Evolutionary conservation across 306 rosid genomes (phyloP).

Genomic region (Glycine soja): DNA sequence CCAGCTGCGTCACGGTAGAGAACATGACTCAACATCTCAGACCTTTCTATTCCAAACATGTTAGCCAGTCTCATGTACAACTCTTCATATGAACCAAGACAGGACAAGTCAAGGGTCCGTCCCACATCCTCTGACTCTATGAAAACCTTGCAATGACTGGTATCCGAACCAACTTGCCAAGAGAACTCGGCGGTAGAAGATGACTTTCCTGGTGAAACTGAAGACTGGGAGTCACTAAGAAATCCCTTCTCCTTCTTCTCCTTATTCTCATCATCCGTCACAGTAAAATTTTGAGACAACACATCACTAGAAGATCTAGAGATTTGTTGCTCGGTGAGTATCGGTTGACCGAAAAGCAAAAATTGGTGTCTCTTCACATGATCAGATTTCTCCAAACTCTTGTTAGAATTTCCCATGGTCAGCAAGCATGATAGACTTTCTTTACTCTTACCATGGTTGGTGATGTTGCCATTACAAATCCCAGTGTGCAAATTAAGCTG

Average conservation of each 20-base stretch:
- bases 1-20: slow-evolving; percentile 81
- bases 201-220: slow-evolving; percentile 64
- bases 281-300: slow-evolving; percentile 44
- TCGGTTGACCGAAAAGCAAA: slow-evolving; percentile 95
- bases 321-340: slow-evolving; percentile 91
- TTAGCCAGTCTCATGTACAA: slow-evolving; percentile 72
- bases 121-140: slow-evolving; percentile 96
- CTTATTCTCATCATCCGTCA: slow-evolving; percentile 42
- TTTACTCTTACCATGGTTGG: slow-evolving; percentile 54
- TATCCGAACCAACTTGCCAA: slow-evolving; percentile 69
- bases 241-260: slow-evolving; percentile 57
- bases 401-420: slow-evolving; percentile 71
- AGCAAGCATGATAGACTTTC: slow-evolving; percentile 73
- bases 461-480: slow-evolving; percentile 55
- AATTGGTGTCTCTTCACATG: slow-evolving; percentile 76
- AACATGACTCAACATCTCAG: slow-evolving; percentile 73
- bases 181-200: slow-evolving; percentile 58
- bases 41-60: slow-evolving; percentile 87
- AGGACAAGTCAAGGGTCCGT: slow-evolving; percentile 75
- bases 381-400: slow-evolving; percentile 74
- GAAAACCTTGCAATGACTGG: slow-evolving; percentile 92
- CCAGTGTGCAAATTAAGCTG: slow-evolving; percentile 57
- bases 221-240: slow-evolving; percentile 56
- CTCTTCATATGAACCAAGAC: slow-evolving; percentile 82
- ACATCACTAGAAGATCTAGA: slow-evolving; percentile 57